Evolutionary conservation across 805 yeast genomes (phyloP).

Genomic region (Myxozyma neotropica): DNA sequence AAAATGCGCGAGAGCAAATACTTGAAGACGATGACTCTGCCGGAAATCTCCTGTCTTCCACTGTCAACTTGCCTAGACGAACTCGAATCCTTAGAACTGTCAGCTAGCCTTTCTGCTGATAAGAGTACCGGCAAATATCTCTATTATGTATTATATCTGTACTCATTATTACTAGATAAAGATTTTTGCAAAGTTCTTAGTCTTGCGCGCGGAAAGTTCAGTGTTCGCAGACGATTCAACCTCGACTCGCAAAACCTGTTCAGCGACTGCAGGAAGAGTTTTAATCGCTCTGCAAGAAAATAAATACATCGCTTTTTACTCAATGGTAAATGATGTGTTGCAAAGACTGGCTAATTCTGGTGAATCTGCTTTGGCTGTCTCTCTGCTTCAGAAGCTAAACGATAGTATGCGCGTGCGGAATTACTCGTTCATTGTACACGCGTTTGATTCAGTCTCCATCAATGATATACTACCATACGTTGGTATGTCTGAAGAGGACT

Average conservation of each 20-base stretch:
- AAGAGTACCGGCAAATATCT: neutral
- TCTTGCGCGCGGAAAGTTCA: no score
- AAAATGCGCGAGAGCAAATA: no score
- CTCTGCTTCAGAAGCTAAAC: neutral
- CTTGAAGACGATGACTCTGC: no score
- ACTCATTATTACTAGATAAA: neutral
- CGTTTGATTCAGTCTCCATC: constrained; percentile 4
- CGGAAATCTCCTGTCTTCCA: no score
- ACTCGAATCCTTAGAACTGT: constrained; percentile 9
- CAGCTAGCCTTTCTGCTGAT: neutral
- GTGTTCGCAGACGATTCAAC: no score
- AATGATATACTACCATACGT: constrained; percentile 1
- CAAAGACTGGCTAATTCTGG: no score
- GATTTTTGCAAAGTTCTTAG: constrained; percentile 13
- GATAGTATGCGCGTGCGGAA: constrained; percentile 9
- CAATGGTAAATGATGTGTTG: no score
- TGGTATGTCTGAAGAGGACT: constrained; percentile 6
- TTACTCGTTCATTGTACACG: neutral
- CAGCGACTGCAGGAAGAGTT: no score
- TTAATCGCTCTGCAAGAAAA: no score
- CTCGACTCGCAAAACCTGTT: no score
- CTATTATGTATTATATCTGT: constrained; percentile 8
- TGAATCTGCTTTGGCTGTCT: no score
- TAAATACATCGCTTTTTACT: no score
- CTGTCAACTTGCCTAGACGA: neutral